Evolutionary conservation across 495 filamentous ascomycete species (phyloP), one percentile per base, ranked within the genome.

Genomic region (Evernia prunastri): DNA sequence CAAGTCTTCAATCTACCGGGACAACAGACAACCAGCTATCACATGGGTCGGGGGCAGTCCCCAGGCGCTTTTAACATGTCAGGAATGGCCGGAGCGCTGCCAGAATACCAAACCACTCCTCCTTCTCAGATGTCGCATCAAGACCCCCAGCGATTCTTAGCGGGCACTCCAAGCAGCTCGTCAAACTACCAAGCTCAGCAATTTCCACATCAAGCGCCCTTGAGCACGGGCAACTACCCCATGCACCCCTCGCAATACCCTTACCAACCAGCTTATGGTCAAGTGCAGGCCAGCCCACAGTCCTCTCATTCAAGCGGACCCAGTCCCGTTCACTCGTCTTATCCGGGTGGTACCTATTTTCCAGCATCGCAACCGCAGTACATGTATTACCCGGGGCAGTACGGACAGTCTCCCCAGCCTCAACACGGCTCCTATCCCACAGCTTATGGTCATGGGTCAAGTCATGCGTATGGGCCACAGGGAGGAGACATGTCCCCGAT

Each of bases 1-100:
- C 70, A 68, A 69, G 29, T 68, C 62, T 70, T 64, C 72, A 56
- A 69, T 63, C 36, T 64, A 12, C 35, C 58, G 23, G 69, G 70
- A 49, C 72, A 76, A 45, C 66, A 67, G 36, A 63, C 63, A 20
- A 72, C 69, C 35, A 59, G 70, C 36, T 66, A 68, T 20, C 66
- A 63, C 18, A 60, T 58, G 37, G 67, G 60, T 29, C 78, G 75
- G 68, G 76, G 72, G 62, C 57, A 65, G 17, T 58, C 59, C 18
- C 62, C 72, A 27, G 68, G 77, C 39, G 59, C 69, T 20, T 73
- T 83, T 63, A 79, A 75, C 61, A 81, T 84, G 80, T 70, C 70
- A 36, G 71, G 72, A 31, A 78, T 84, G 74, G 67, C 66, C 27
- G 78, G 78, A 31, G 68, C 77, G 37, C 68, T 84, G 5, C 80